Conservation (phyloP, 23 red algal genomes). For the Gracilaria vermiculophylla region DNA sequence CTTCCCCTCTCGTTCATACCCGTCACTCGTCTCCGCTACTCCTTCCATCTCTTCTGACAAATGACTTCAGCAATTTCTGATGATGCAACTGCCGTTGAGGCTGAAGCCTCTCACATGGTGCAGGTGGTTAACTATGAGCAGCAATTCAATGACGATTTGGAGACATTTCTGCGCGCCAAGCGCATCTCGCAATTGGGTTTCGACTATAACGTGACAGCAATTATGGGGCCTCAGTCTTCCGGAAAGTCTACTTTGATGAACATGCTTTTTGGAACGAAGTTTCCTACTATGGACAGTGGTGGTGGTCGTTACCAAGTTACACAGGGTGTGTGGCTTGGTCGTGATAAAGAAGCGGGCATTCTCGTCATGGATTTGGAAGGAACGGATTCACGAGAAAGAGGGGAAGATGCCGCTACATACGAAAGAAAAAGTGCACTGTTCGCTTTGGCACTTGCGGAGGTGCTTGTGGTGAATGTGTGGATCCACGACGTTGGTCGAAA, state of each 20-base stretch:
- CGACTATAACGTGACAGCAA: slow-evolving; percentile 84
- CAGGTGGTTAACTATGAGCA: slow-evolving; percentile 91
- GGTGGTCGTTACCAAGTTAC: slow-evolving; percentile 92
- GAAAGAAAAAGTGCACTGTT: slow-evolving; percentile 97
- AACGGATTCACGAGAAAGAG: slow-evolving; percentile 94
- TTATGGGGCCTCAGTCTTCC: slow-evolving; percentile 91
- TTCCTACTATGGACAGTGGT: slow-evolving; percentile 92
- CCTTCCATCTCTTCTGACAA: background rate
- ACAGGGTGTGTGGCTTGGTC: slow-evolving; percentile 92
- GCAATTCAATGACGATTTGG: slow-evolving; percentile 75
- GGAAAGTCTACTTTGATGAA: slow-evolving; percentile 99
- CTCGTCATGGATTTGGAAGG: slow-evolving; percentile 97
- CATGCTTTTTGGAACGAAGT: slow-evolving; percentile 86
- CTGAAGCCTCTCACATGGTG: slow-evolving; percentile 45
- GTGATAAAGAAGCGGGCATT: slow-evolving; percentile 51
- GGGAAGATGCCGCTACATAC: slow-evolving; percentile 87
- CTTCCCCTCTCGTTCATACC: background rate
- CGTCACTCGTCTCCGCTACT: background rate
- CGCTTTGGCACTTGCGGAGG: slow-evolving; percentile 85
- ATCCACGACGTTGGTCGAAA: slow-evolving; percentile 95
- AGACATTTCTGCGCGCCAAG: slow-evolving; percentile 41
- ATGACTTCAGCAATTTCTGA: background rate
- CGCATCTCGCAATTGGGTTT: slow-evolving; percentile 58
- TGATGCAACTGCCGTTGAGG: background rate
- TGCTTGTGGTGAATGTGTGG: slow-evolving; percentile 95